phyloP scores from a whole-genome alignment of 1,284 basidiomycete genomes.

The Apiotrichum gamsii region DNA sequence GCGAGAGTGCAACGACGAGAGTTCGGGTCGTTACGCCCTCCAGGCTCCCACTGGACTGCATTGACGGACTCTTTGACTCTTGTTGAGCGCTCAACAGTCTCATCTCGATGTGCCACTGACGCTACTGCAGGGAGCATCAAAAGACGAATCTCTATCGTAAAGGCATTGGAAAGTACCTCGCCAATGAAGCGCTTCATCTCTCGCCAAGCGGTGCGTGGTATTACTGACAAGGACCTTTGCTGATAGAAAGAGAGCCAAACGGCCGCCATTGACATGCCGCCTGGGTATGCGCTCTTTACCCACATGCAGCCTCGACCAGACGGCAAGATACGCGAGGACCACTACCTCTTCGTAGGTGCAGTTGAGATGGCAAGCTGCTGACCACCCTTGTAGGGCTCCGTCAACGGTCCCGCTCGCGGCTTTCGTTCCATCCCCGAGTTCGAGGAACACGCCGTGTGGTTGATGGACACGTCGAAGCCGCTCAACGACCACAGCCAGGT shows the following conservation, averaged over 20 bases:
- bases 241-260: background rate
- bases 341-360: slow-evolving; percentile 31
- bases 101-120: no score
- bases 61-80: no score
- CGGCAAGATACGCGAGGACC: slow-evolving; percentile 23
- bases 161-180: slow-evolving; percentile 26
- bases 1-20: no score
- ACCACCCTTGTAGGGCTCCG: slow-evolving; percentile 25
- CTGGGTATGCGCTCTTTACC: slow-evolving; percentile 30
- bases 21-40: no score
- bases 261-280: slow-evolving; percentile 21
- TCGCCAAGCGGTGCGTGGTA: slow-evolving; percentile 9
- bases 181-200: slow-evolving; percentile 6
- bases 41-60: no score
- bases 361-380: background rate
- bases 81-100: no score
- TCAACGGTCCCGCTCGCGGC: slow-evolving; percentile 11
- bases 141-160: slow-evolving; percentile 28
- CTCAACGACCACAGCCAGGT: slow-evolving; percentile 26
- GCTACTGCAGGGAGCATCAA: slow-evolving; percentile 6
- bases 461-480: slow-evolving; percentile 26
- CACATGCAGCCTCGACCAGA: slow-evolving; percentile 24
- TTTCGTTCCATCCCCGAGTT: slow-evolving; percentile 30
- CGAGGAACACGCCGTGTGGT: slow-evolving; percentile 31
- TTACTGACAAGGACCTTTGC: background rate